Evolutionary conservation across 2,329 filamentous ascomycete genomes (phyloP).

Genomic region (Magnaporthiopsis rhizophila): DNA sequence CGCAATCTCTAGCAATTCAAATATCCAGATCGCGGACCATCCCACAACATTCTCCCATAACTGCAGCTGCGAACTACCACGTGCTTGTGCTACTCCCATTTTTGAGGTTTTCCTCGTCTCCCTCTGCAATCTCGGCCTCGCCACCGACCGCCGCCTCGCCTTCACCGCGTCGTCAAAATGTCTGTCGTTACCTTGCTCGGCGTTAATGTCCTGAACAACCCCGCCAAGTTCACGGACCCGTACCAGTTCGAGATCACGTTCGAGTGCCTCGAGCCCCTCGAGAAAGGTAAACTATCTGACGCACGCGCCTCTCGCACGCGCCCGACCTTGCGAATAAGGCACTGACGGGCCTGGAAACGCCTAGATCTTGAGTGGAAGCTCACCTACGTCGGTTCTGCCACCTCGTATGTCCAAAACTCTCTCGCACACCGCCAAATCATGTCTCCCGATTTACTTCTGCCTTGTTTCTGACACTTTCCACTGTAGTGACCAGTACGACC

Average conservation of each 20-base stretch:
- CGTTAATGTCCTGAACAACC: slow-evolving; percentile 95
- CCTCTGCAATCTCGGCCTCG: no score
- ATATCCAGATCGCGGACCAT: background rate
- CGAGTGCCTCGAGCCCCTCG: slow-evolving; percentile 87
- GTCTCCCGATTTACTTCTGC: slow-evolving; percentile 11
- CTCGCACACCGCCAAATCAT: slow-evolving; percentile 8
- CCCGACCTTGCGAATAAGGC: background rate
- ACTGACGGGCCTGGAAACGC: slow-evolving; percentile 13
- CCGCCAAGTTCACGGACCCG: slow-evolving; percentile 82
- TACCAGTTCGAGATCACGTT: slow-evolving; percentile 99
- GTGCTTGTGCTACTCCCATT: background rate
- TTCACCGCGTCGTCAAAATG: slow-evolving; percentile 47
- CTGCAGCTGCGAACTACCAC: background rate
- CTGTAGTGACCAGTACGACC: slow-evolving; percentile 83
- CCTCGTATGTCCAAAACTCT: slow-evolving; percentile 60
- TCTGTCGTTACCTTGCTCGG: slow-evolving; percentile 94
- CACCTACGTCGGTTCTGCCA: slow-evolving; percentile 97
- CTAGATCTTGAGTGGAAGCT: slow-evolving; percentile 98
- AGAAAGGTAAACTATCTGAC: slow-evolving; percentile 59
- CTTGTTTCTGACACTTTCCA: background rate
- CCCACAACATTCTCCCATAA: background rate
- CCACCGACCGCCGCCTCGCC: slow-evolving; percentile 5
- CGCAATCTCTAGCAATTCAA: background rate
- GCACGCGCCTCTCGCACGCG: background rate
- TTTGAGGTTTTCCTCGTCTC: background rate